These are phyloP conservation scores for Lenwebbia sp. DNA, from an alignment of 345 rosid species.

Conservation along the genomic window DNA sequence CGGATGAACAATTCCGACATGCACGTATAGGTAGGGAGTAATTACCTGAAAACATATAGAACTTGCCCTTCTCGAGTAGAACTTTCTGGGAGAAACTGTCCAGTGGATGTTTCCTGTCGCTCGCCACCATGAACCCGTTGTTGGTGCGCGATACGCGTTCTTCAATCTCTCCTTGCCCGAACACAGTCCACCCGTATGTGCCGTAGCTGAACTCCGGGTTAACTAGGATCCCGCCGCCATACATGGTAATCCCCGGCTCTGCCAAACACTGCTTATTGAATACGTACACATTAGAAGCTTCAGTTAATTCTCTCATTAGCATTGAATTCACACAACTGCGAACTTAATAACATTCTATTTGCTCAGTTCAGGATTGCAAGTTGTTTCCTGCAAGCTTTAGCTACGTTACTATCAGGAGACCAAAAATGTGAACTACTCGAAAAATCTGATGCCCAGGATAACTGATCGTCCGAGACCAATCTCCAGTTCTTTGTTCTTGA, in stretches of 20 bases:
- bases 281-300: not conserved
- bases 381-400: not conserved
- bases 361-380: not conserved
- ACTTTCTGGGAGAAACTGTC: slow-evolving; percentile 33
- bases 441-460: not conserved
- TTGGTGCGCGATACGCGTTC: slow-evolving; percentile 11
- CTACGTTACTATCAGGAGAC: not conserved
- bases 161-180: slow-evolving; percentile 19
- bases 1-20: not conserved
- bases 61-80: slow-evolving; percentile 34
- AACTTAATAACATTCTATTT: not conserved
- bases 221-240: slow-evolving; percentile 38
- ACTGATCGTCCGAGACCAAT: not conserved
- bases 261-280: slow-evolving; percentile 38
- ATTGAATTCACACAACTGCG: not conserved
- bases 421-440: not conserved
- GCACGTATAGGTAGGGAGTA: not conserved
- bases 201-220: slow-evolving; percentile 34
- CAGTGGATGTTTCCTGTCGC: slow-evolving; percentile 13
- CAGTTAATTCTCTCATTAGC: not conserved
- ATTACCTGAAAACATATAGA: slow-evolving; percentile 55
- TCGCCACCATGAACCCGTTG: slow-evolving; percentile 19
- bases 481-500: not conserved
- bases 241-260: slow-evolving; percentile 34
- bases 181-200: slow-evolving; percentile 22